Conservation (phyloP, 805 yeast genomes). For the Candida coleopterorum region DNA sequence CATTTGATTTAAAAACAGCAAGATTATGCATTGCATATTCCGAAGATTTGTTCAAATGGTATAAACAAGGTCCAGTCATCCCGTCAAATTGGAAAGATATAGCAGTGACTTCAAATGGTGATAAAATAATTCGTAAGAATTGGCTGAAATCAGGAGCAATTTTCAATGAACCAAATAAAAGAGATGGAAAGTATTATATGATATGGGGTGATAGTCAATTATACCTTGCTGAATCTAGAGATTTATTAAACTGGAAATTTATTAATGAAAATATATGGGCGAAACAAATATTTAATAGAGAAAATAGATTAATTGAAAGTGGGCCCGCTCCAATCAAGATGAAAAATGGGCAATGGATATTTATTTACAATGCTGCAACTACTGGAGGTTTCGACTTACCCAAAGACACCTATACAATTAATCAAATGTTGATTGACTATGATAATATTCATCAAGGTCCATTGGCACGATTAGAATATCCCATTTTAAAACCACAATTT, state of each 20-base stretch:
- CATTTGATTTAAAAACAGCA: slow-evolving; percentile 30
- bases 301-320: slow-evolving; percentile 34
- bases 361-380: slow-evolving; percentile 37
- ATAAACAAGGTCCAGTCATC: slow-evolving; percentile 32
- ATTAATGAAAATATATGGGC: slow-evolving; percentile 21
- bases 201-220: slow-evolving; percentile 40
- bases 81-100: slow-evolving; percentile 30
- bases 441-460: slow-evolving; percentile 33
- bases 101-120: slow-evolving; percentile 20
- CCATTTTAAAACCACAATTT: slow-evolving; percentile 30
- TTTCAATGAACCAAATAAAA: slow-evolving; percentile 24
- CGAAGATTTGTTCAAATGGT: slow-evolving; percentile 34
- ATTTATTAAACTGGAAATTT: slow-evolving; percentile 30
- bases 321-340: slow-evolving; percentile 40
- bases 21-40: slow-evolving; percentile 38
- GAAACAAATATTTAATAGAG: slow-evolving; percentile 24
- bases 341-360: slow-evolving; percentile 26
- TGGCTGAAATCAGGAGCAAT: slow-evolving; percentile 43
- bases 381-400: slow-evolving; percentile 29
- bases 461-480: slow-evolving; percentile 32
- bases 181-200: slow-evolving; percentile 39
- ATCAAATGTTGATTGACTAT: slow-evolving; percentile 39
- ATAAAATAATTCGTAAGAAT: slow-evolving; percentile 21
- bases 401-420: slow-evolving; percentile 29
- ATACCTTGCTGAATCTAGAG: slow-evolving; percentile 32